These are phyloP conservation scores for Calonectria pteridis DNA, from an alignment of 2,329 filamentous ascomycete genomes.

Conservation along the genomic window DNA sequence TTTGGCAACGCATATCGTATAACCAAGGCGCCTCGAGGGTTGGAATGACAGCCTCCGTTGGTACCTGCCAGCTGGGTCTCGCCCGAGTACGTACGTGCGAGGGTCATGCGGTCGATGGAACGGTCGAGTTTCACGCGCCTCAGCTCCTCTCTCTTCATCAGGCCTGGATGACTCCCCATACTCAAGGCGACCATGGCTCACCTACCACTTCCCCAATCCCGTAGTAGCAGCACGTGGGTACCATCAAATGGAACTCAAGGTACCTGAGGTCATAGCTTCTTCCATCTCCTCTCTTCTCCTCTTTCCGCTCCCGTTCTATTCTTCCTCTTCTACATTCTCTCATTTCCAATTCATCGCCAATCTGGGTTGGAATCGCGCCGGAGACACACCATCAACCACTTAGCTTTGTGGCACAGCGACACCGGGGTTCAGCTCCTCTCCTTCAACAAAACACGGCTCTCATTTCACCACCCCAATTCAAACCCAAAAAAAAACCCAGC, in stretches of 20 bases:
- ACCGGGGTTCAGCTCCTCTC: not conserved
- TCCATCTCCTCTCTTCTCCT: not conserved
- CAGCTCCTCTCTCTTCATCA: not conserved
- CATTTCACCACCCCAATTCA: not conserved
- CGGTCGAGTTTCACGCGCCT: slow-evolving; percentile 9
- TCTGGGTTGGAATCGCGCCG: not conserved
- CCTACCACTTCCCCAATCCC: not conserved
- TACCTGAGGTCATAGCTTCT: slow-evolving; percentile 15
- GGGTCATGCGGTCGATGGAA: slow-evolving; percentile 15
- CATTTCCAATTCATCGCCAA: slow-evolving; percentile 14
- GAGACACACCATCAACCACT: not conserved
- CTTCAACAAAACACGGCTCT: not conserved
- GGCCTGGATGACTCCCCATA: not conserved
- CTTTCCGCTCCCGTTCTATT: not conserved
- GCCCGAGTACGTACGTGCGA: slow-evolving; percentile 4
- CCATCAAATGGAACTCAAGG: slow-evolving; percentile 3
- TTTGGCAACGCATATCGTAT: slow-evolving; percentile 9
- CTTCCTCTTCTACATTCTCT: slow-evolving; percentile 5
- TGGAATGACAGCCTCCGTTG: slow-evolving; percentile 7
- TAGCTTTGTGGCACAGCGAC: not conserved
- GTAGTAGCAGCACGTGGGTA: slow-evolving; percentile 20
- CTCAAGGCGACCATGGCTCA: not conserved
- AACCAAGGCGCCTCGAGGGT: not conserved
- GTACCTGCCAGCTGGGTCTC: slow-evolving; percentile 4
- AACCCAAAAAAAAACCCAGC: not conserved